Evolutionary conservation across 495 filamentous ascomycete species (phyloP), one percentile per base, ranked within the genome.

Genomic region (Podospora comata): DNA sequence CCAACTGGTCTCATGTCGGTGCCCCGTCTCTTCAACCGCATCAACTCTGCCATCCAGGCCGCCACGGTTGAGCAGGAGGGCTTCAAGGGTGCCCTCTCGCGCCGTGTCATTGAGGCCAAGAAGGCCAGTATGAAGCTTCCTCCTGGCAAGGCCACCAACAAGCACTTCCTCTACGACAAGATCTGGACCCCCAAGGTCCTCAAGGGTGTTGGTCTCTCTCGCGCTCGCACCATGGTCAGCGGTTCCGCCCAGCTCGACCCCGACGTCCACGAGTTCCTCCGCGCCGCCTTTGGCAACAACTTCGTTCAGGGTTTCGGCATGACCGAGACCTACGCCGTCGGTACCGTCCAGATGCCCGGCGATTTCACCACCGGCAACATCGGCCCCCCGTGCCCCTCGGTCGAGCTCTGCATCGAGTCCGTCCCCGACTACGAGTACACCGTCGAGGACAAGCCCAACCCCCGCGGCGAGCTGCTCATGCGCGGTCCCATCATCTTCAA

Each of bases 381-480:
- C 72, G 95, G 96, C 28, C 86, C 84, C 13, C 82, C 93, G 1
- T 82, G 84, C 62, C 82, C 87, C 15, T 83, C 79, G 60, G 77
- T 85, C n/a, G 95, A 99, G 79, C 82, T 86, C 30, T 96, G 93
- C 76, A 84, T 99, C 60, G 80, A 86, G 71, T 94, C 94, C 69
- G 89, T 97, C 28, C 93, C 96, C 11, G 95, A 98, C 60, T 97
- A 96, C 88, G 94, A 97, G 53, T 99, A 99, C 83, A 87, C 90
- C 2, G 86, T 89, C 65, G 91, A 92, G 20, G 95, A 99, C 83
- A 91, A 90, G 80, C 96, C 96, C n/a, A 83, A 92, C 75, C 92
- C 96, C 13, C 92, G 95, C 23, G 95, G 95, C 66, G 95, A 99
- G 81, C 83, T 99, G 55, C 82, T 97, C 23, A 78, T 98, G 67